phyloP scores from a whole-genome alignment of 2,329 filamentous ascomycete species.

The Metarhizium brunneum region DNA sequence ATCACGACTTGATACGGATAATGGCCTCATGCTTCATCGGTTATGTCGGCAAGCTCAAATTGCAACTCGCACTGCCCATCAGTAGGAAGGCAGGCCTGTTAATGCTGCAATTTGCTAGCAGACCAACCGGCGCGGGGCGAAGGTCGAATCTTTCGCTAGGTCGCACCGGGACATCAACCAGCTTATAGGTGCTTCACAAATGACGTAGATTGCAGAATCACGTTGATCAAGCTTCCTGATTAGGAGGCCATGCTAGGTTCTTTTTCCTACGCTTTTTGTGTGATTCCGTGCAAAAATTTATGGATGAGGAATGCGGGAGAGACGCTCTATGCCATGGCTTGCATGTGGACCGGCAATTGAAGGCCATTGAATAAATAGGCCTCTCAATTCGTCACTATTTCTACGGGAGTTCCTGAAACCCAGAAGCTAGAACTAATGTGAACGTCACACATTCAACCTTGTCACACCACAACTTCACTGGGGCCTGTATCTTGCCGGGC shows the following conservation, averaged over 20 bases:
- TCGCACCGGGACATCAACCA: background rate
- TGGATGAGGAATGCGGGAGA: background rate
- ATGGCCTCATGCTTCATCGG: background rate
- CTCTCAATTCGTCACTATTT: no score
- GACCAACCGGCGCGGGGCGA: background rate
- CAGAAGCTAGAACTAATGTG: background rate
- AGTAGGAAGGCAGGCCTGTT: background rate
- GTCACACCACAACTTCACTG: no score
- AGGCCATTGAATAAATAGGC: background rate
- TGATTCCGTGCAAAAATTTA: background rate
- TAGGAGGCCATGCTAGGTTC: background rate
- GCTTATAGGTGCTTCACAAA: background rate
- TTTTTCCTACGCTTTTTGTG: background rate
- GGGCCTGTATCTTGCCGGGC: no score
- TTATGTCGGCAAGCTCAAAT: background rate
- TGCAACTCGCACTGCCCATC: background rate
- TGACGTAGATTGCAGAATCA: background rate
- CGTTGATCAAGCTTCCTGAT: background rate
- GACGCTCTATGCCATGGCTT: background rate
- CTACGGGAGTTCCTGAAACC: no score
- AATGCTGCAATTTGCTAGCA: background rate
- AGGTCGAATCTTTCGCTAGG: background rate
- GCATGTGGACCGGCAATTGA: background rate
- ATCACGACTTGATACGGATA: background rate
- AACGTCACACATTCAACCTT: no score